Base-by-base conservation (phyloP, 148 eudicot species). In the Silene latifolia region DNA sequence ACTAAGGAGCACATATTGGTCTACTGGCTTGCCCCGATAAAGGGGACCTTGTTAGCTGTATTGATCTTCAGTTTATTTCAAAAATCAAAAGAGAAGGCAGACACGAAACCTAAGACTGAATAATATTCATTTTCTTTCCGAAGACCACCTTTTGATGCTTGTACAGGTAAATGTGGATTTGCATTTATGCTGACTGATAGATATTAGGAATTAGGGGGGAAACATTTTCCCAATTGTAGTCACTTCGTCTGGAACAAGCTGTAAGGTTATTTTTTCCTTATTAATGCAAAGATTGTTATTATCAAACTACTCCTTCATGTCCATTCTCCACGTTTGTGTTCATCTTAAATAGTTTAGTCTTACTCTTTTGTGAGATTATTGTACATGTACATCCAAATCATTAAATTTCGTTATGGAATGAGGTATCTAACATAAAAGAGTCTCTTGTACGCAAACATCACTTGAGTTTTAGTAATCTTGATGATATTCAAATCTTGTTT, bases 11-110 rank as follows among this genome's bases (percentile, higher is more conserved):
- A 94, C 79, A 75, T 94, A 74, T 65, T 86, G 67, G 98, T 94
- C 20, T 94, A 94, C 71, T 94, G 98, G 98, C 97, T 94, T 77
- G 98, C 92, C 8, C 98, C 98, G 4, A 51, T 91, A 2, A 86
- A 84, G 77, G 93, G 88, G 3, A 91, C 97, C 78, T 76, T 94
- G 25, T 74, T 87, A 61, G 98, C 91, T 10, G 89, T 82, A 29
- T 91, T 93, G 97, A 75, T 79, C 25, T 90, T 78, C 71, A 83
- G 77, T 56, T 73, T 87, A 82, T 74, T 81, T 29, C 74, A 63
- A 60, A 83, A 80, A 3, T 73, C 58, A 8, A 83, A 81, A 70
- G 85, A 80, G 72, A 76, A 85, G 68, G 60, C 72, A 20, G 74
- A 84, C 23, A 57, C 59, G 66, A 86, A 90, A 82, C 59, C 81